Evolutionary conservation across 441 rosid species (phyloP), one percentile per base, ranked within the genome.

Genomic region (Euphorbia schlechtendalii): DNA sequence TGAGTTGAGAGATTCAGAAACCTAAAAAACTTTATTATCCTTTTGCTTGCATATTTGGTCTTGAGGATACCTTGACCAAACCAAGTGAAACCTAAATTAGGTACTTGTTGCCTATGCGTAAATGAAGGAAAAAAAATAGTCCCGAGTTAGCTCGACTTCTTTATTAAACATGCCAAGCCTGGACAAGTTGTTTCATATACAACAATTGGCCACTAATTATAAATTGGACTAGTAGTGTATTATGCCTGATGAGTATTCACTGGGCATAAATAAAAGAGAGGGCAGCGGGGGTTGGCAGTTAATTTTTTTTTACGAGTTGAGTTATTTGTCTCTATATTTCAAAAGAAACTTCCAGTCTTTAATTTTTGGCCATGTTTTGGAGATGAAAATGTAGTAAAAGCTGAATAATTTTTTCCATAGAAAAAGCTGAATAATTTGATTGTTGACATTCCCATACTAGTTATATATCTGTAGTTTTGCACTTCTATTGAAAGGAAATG

Each of bases 401-500:
- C 45, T 40, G 45, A 40, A 40, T 40, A 9, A 38, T 38, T 3
- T 38, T 38, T 38, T 10, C 15, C 0, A 18, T 27, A 36, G n/a
- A 28, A 25, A 18, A 65, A 32, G 40, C 8, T 56, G n/a, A 48
- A 14, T 21, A 28, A 64, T 38, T 24, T 67, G 43, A 27, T 65
- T 30, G 14, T 66, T 71, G 40, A 61, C 61, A 28, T 53, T 72
- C 61, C 66, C 53, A 65, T 65, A 59, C 56, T 61, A 87, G 91
- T 89, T 77, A 90, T 84, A 78, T 95, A 34, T 34, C 3, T 34
- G 40, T 34, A 34, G 40, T 2, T 34, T 34, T 34, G 10, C 10
- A 34, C 40, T 34, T 34, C 10, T 34, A 34, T 34, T 34, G 40
- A 34, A 2, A 2, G 40, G 40, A 34, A 0, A 34, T 34, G 40